A percentile compares a stretch with the other conserved stretches of the same genome.
Evolutionary conservation across 2,329 filamentous ascomycete genomes (phyloP).

Genomic region (Aureobasidium uvarum): DNA sequence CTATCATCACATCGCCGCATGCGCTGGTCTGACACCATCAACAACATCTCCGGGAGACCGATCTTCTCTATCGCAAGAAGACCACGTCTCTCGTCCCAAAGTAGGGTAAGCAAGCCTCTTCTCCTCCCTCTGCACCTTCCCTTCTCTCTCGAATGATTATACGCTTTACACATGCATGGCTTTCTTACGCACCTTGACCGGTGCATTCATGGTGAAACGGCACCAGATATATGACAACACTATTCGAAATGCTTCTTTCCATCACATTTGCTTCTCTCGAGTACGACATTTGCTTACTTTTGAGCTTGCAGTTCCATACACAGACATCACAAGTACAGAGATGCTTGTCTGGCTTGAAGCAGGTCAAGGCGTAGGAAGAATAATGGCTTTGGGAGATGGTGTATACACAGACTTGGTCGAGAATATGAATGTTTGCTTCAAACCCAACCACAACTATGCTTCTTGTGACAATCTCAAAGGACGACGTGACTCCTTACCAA

Average conservation of each 20-base stretch:
- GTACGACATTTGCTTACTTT: slow-evolving; percentile 2
- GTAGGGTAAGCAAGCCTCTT: slow-evolving; percentile 9
- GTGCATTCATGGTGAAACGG: slow-evolving; percentile 54
- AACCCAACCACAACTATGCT: not conserved
- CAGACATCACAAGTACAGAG: not conserved
- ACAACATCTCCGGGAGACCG: not conserved
- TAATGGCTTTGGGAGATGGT: not conserved
- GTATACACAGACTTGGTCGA: not conserved
- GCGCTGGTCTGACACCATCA: not conserved
- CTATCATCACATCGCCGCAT: not conserved
- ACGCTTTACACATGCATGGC: slow-evolving; percentile 81
- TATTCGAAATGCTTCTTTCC: not conserved
- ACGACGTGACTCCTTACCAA: not conserved
- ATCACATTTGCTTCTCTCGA: not conserved
- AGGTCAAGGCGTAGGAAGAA: not conserved
- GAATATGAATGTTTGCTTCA: not conserved
- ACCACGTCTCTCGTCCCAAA: not conserved
- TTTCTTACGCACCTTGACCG: slow-evolving; percentile 70
- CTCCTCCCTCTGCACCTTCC: slow-evolving; percentile 1
- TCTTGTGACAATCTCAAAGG: not conserved
- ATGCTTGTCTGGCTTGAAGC: not conserved
- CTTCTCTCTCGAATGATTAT: slow-evolving; percentile 65
- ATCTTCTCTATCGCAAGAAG: not conserved
- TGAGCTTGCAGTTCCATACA: not conserved
- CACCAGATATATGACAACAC: slow-evolving; percentile 40